Percentiles rank a stretch among this genome's conserved stretches.
Evolutionary conservation across 441 rosid species (phyloP).

Genomic region (Gossypium laxum): DNA sequence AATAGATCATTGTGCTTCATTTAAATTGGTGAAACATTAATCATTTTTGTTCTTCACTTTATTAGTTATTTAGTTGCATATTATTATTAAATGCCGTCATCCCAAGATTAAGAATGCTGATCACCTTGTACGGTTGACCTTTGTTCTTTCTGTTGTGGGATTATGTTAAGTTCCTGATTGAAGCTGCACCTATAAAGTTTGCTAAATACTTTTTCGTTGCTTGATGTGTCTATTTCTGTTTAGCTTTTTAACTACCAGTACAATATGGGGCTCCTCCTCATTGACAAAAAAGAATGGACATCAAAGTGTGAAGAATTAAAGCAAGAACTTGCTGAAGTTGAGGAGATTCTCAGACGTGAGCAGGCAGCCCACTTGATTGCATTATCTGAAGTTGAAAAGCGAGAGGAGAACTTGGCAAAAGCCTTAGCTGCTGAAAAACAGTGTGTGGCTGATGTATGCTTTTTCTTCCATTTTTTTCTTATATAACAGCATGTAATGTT

Average conservation of each 20-base stretch:
- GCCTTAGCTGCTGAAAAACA: constrained; percentile 51
- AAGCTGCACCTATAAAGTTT: neutral
- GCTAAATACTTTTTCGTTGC: neutral
- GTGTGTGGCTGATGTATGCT: constrained; percentile 52
- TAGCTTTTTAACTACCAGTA: constrained; percentile 81
- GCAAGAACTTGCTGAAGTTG: constrained; percentile 48
- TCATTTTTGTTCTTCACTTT: neutral
- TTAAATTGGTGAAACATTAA: neutral
- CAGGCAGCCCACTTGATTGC: constrained; percentile 48
- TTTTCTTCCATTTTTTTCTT: neutral
- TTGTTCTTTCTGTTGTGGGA: neutral
- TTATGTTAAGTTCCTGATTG: neutral
- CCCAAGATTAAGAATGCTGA: neutral
- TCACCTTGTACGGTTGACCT: neutral
- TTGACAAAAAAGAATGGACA: constrained; percentile 72
- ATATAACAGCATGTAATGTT: neutral
- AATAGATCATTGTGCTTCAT: neutral
- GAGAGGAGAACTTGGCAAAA: constrained; percentile 55
- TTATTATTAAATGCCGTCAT: neutral
- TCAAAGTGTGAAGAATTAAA: constrained; percentile 35
- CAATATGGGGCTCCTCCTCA: constrained; percentile 75
- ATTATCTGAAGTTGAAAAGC: constrained; percentile 54
- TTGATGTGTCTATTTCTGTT: neutral
- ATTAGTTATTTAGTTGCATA: neutral
- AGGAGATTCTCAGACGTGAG: constrained; percentile 67